Evolutionary conservation across 352 stramenopile genomes (phyloP), one percentile per base, ranked within the genome.

Genomic region (Pythium plurisporium): DNA sequence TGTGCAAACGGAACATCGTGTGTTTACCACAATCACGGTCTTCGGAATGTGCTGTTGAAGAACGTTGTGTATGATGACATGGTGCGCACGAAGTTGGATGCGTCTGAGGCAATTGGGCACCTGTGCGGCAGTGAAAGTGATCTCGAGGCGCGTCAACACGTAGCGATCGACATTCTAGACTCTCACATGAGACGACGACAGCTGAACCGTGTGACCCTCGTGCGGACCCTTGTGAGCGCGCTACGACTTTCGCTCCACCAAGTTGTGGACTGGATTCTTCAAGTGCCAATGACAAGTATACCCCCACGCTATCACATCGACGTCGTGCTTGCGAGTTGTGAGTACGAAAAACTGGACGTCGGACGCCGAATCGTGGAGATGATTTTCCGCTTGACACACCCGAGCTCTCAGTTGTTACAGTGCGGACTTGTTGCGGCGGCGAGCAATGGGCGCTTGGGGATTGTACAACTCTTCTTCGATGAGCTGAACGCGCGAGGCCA

Each of bases 251-350:
- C 26, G 15, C 29, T 48, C 4, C 10, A 44, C 12, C 15, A 26
- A 5, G 53, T 68, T 11, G 54, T 68, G 12, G 31, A 42, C 5
- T 59, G 54, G 53, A 54, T 61, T 42, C 42, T 52, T 45, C 17
- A 23, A 3, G 5, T 6, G 33, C 31, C 9, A 30, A 10, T 54
- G 7, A 19, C 22, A 5, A 30, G 14, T 12, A 2, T 51, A 19
- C 53, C 44, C 1, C 22, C 15, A 6, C 20, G 29, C 6, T 45
- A 31, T 29, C 26, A 33, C 5, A 2, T 17, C 0, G 38, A 55
- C 20, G 19, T 55, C 15, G 6, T 54, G 26, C 8, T 60, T 6
- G 58, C 48, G 23, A 25, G 38, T 25, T 53, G 36, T n/a, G 17
- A 45, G 31, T 55, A 53, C 47, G 20, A 64, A 4, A 14, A 43